Percentiles rank a stretch among this genome's conserved stretches.
Evolutionary conservation across 129 eudicot genomes (phyloP).

Genomic region (Flaveria ramosissima): DNA sequence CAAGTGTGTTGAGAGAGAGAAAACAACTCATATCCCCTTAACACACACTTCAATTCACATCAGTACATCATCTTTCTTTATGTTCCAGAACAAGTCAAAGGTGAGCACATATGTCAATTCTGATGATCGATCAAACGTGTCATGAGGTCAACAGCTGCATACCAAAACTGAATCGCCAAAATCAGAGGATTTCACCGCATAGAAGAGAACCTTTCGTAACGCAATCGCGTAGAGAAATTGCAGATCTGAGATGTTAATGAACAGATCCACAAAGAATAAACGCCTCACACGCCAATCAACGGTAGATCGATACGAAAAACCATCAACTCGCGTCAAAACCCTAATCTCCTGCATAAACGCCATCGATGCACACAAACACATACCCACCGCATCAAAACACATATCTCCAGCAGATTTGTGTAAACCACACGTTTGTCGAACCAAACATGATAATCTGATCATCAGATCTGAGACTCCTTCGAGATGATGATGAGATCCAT

Average conservation of each 20-base stretch:
- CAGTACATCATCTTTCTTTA: not conserved
- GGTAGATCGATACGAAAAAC: not conserved
- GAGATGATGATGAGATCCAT: too few species aligned
- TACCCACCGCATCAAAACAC: not conserved
- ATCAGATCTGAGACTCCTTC: too few species aligned
- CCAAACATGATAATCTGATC: too few species aligned
- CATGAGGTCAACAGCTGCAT: not conserved
- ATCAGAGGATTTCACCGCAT: not conserved
- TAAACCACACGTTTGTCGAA: too few species aligned
- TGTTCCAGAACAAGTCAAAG: conserved; percentile 6
- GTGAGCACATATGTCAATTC: not conserved
- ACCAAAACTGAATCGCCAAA: not conserved
- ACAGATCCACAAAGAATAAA: not conserved
- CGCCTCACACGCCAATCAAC: not conserved
- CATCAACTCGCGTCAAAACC: conserved; percentile 10
- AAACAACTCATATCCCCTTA: too few species aligned
- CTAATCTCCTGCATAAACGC: not conserved
- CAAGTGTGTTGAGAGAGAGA: too few species aligned
- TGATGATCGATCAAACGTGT: not conserved
- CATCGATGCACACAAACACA: not conserved
- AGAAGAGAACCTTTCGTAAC: not conserved
- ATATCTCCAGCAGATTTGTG: conserved; percentile 18
- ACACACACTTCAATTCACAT: not conserved
- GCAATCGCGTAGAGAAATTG: not conserved
- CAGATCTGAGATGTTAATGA: not conserved